Conservation (phyloP, 225 moss, liverwort and hornwort genomes). For the Anthoceros angustus region DNA sequence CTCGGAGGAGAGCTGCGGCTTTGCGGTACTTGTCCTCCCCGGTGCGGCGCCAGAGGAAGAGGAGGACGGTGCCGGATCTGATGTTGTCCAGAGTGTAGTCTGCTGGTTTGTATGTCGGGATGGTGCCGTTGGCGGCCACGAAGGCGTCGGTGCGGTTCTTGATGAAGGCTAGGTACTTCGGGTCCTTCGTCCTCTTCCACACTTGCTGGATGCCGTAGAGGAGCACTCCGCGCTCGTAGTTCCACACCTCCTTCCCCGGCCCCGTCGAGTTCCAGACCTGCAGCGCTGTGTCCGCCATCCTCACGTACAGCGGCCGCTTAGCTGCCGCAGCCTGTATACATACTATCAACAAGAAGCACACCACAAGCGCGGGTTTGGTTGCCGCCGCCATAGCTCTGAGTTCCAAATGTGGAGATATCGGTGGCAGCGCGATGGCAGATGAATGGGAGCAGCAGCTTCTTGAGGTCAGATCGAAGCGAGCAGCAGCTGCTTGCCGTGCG, state of each 20-base stretch:
- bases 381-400: no score
- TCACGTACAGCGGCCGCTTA: conserved; percentile 17
- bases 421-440: no score
- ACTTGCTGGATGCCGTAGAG: conserved; percentile 39
- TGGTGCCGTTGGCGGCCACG: conserved; percentile 30
- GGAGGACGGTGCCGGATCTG: conserved; percentile 30
- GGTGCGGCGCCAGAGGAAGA: conserved; percentile 26
- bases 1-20: conserved; percentile 26
- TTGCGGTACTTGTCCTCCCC: conserved; percentile 28
- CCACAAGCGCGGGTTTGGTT: no score
- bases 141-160: conserved; percentile 39
- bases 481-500: no score
- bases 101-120: conserved; percentile 30
- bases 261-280: conserved; percentile 30
- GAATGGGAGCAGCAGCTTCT: no score
- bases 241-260: conserved; percentile 37
- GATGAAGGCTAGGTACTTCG: conserved; percentile 36
- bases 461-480: no score
- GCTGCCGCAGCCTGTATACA: no score
- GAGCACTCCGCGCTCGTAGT: conserved; percentile 54
- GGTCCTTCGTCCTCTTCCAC: conserved; percentile 17
- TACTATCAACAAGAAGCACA: no score
- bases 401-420: no score
- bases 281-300: conserved; percentile 49
- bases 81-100: conserved; percentile 49